These are phyloP conservation scores for Aspergillus fijiensis DNA, from an alignment of 2,329 filamentous ascomycete genomes.

Conservation along the genomic window DNA sequence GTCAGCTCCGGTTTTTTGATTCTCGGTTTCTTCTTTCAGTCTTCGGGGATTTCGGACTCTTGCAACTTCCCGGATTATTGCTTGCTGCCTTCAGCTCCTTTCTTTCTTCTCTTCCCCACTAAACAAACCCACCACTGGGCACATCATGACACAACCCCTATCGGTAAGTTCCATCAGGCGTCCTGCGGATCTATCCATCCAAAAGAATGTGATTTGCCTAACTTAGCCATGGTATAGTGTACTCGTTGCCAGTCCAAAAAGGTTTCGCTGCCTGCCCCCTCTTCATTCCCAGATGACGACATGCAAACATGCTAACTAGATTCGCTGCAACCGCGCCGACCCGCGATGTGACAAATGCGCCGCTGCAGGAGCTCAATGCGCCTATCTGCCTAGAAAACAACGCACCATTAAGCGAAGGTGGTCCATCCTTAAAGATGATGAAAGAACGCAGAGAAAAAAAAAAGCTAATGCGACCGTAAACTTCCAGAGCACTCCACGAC, in stretches of 20 bases:
- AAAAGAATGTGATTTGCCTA: neutral
- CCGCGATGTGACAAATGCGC: slow-evolving; percentile 23
- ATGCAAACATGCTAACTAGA: slow-evolving; percentile 7
- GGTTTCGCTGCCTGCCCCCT: slow-evolving; percentile 1
- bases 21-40: neutral
- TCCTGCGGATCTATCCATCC: neutral
- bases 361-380: slow-evolving; percentile 12
- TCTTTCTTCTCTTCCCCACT: neutral
- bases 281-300: too few species aligned
- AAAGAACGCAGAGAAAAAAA: too few species aligned
- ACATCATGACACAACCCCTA: slow-evolving; percentile 4
- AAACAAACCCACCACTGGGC: neutral
- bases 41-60: neutral
- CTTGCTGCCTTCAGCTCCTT: neutral
- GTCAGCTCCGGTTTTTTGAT: too few species aligned
- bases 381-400: slow-evolving; percentile 18
- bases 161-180: slow-evolving; percentile 8
- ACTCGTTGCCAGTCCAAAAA: slow-evolving; percentile 20
- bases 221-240: slow-evolving; percentile 11
- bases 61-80: neutral
- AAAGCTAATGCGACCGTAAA: neutral
- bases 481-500: neutral
- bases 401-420: slow-evolving; percentile 14
- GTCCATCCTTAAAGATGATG: neutral
- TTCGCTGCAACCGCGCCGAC: slow-evolving; percentile 20